phyloP scores from a whole-genome alignment of 202 grass and related monocot genomes.

The Eragrostis tef region DNA sequence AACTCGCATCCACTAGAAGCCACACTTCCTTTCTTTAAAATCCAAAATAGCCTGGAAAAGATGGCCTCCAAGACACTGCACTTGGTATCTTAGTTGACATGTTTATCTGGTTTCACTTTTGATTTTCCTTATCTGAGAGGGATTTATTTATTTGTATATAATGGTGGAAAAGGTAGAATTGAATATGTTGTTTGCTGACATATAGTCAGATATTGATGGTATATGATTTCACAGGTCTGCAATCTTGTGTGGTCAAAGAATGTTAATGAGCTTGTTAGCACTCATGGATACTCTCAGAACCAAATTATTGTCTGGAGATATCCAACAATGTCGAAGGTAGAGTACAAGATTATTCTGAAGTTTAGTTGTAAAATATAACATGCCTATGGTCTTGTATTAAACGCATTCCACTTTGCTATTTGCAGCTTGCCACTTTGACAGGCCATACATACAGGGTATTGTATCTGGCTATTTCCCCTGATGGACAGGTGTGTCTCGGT shows the following conservation, averaged over 20 bases:
- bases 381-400: conserved; percentile 32
- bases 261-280: conserved; percentile 97
- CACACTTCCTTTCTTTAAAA: background rate
- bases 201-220: conserved; percentile 15
- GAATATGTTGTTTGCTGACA: background rate
- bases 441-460: conserved; percentile 89
- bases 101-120: background rate
- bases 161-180: background rate
- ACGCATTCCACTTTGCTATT: conserved; percentile 12
- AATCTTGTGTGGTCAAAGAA: conserved; percentile 99
- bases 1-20: background rate
- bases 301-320: conserved; percentile 99
- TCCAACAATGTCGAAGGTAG: conserved; percentile 97
- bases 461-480: conserved; percentile 94
- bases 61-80: background rate
- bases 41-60: background rate
- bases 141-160: conserved; percentile 24
- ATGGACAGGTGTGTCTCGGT: conserved; percentile 73
- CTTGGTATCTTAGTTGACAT: background rate
- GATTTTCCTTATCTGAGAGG: background rate
- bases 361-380: conserved; percentile 6
- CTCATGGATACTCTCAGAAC: conserved; percentile 95
- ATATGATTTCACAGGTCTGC: conserved; percentile 65
- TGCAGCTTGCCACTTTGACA: conserved; percentile 89
- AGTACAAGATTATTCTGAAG: background rate